Evolutionary conservation across 75 land plant species (phyloP), one percentile per base, ranked within the genome.

Genomic region (Larix kaempferi): DNA sequence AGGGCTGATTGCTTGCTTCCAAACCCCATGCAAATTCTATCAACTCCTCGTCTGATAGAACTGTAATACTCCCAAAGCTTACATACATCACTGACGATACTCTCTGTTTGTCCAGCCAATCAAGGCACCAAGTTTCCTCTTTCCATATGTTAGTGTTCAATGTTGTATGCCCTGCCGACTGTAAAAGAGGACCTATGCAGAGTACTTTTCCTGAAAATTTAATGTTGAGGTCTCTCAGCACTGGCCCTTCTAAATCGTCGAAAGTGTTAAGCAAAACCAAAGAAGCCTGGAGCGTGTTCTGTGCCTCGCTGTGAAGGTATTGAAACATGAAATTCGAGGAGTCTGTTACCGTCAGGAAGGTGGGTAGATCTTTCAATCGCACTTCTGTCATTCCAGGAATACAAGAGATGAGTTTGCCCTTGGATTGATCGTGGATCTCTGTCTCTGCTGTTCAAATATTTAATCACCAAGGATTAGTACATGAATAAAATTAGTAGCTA

Each of bases 11-110:
- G 76, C 79, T 84, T 19, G 58, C 59, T 1, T 82, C 82, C 57
- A 84, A 59, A 5, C 85, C 86, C 71, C 75, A 77, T 25, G 82
- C 82, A n/a, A 80, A 59, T 77, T 84, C 86, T 35, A 54, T 19
- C 16, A 84, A 8, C 13, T 84, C 29, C 16, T 77, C 55, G 7
- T 22, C 6, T 3, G 65, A 25, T 14, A 83, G 23, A 19, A 33
- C 56, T 7, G 74, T 72, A 64, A 83, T 71, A 78, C 85, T 83
- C 19, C 85, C 86, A 49, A 77, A 80, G 17, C 57, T 54, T 13
- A 78, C 72, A 52, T 75, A 80, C n/a, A 80, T 0, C 29, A 80
- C 78, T 10, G 78, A 56, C 39, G 56, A 55, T 41, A 41, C 6
- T 19, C 59, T 14, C 19, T 58, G 59, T 14, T 14, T 44, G 54